A percentile compares a stretch with the other conserved stretches of the same genome.
Conservation (phyloP, 1,284 basidiomycete genomes). For the Takashimella koratensis region DNA sequence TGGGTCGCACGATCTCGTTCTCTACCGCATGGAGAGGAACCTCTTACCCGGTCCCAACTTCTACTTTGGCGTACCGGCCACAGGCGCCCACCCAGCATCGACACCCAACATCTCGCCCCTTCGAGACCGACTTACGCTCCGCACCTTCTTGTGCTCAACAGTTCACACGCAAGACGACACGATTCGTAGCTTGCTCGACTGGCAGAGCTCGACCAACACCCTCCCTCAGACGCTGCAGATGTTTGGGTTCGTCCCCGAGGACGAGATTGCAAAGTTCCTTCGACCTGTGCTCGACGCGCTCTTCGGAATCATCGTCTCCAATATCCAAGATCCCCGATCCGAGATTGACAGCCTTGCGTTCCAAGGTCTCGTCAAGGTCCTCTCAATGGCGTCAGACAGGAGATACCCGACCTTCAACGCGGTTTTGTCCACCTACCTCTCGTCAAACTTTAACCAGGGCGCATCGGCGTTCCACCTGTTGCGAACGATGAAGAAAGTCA, state of each 20-base stretch:
- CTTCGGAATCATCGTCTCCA: constrained; percentile 80
- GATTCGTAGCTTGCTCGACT: constrained; percentile 75
- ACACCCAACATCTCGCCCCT: constrained; percentile 64
- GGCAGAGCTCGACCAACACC: constrained; percentile 63
- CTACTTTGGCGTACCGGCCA: constrained; percentile 65
- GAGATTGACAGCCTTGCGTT: constrained; percentile 86
- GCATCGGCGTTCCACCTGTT: constrained; percentile 76
- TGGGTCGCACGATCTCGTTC: constrained; percentile 76
- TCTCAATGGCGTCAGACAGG: constrained; percentile 86
- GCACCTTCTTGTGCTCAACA: constrained; percentile 89
- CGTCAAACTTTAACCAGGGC: constrained; percentile 77
- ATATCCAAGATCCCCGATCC: constrained; percentile 60
- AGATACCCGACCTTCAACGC: constrained; percentile 95
- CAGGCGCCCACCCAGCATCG: constrained; percentile 62
- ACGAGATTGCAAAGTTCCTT: constrained; percentile 92
- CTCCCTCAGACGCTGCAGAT: constrained; percentile 72
- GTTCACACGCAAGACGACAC: constrained; percentile 88
- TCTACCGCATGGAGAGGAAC: constrained; percentile 74
- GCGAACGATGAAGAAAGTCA: constrained; percentile 77
- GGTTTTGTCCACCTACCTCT: constrained; percentile 89
- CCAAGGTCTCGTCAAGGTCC: constrained; percentile 82
- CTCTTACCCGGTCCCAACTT: constrained; percentile 60
- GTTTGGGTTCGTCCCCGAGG: constrained; percentile 88
- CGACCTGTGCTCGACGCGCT: constrained; percentile 88
- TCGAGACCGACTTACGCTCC: constrained; percentile 73